Evolutionary conservation across 179 eudicot genomes (phyloP).

Genomic region (Silene noctiflora): DNA sequence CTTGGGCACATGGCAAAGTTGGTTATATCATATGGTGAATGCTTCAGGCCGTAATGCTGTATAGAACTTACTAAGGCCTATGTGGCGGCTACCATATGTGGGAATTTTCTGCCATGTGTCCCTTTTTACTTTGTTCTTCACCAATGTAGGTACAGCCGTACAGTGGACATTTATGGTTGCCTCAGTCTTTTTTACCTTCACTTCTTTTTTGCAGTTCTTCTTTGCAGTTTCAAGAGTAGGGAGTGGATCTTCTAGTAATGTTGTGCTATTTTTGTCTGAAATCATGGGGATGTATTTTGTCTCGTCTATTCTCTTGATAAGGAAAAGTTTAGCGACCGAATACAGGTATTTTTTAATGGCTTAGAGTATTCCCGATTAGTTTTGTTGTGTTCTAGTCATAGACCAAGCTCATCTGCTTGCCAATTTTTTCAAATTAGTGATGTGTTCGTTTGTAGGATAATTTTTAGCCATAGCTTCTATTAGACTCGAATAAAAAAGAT

Average conservation of each 20-base stretch:
- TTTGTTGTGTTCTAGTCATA: not conserved
- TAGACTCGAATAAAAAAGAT: not conserved
- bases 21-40: not conserved
- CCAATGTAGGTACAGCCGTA: not conserved
- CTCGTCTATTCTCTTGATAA: conserved; percentile 87
- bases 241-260: conserved; percentile 98
- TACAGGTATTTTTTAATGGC: conserved; percentile 54
- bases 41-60: not conserved
- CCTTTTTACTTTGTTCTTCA: not conserved
- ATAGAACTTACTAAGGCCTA: not conserved
- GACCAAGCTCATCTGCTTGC: not conserved
- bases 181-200: not conserved
- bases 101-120: conserved; percentile 6
- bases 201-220: conserved; percentile 71
- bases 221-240: conserved; percentile 99
- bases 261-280: conserved; percentile 91
- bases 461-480: conserved; percentile 2
- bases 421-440: not conserved
- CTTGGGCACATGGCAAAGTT: not conserved
- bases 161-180: conserved; percentile 11
- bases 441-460: not conserved
- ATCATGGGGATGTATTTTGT: conserved; percentile 98
- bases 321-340: conserved; percentile 94
- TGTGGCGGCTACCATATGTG: not conserved
- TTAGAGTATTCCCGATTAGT: not conserved